phyloP scores from a whole-genome alignment of 1,284 basidiomycete species.

The Austropuccinia psidii region DNA sequence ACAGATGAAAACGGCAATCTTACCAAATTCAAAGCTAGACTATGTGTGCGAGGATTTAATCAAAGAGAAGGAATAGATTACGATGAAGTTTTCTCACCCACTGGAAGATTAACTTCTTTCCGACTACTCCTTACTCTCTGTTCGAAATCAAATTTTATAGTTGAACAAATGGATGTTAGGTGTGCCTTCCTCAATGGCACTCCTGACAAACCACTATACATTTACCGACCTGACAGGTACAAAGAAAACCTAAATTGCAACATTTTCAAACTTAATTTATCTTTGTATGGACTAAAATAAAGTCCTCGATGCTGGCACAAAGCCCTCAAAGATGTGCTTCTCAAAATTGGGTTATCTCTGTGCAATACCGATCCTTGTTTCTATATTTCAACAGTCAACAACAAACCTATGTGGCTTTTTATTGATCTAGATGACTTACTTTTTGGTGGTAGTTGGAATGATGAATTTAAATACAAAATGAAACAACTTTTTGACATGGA shows the following conservation, averaged over 20 bases:
- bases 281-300: not conserved
- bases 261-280: not conserved
- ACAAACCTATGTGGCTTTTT: not conserved
- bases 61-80: slow-evolving; percentile 13
- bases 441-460: not conserved
- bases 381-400: not conserved
- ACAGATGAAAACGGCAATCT: not conserved
- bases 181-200: slow-evolving; percentile 4
- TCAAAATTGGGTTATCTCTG: not conserved
- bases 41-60: not conserved
- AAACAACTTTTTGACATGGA: not conserved
- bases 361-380: not conserved
- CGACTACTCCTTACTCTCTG: not conserved
- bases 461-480: not conserved
- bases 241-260: not conserved
- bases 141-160: not conserved
- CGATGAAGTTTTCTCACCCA: not conserved
- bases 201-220: not conserved
- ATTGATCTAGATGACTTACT: not conserved
- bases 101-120: not conserved
- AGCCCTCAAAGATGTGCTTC: not conserved
- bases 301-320: not conserved
- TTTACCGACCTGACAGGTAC: not conserved
- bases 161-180: not conserved
- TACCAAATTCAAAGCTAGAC: slow-evolving; percentile 2